Base-by-base conservation (phyloP, 1,139 yeast species). In the Pichia sp. region DNA sequence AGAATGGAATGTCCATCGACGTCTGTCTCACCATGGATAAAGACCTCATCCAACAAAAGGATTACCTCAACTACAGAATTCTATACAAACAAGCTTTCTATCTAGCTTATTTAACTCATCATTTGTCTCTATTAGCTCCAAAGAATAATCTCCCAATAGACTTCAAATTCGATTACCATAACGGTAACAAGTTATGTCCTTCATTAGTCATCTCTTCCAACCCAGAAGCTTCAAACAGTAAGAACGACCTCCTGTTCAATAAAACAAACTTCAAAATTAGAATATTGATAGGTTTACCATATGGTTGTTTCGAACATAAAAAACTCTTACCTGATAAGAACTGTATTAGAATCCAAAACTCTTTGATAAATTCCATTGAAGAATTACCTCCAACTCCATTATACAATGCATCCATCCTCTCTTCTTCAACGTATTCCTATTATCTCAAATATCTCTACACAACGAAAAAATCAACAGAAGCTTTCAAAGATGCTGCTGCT, bases 41-140 rank as follows among this genome's bases (percentile, higher is more conserved):
- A 44, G 69, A 70, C 24, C 62, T 87, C 43, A 84, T 93, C 61
- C 93, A 85, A 61, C 83, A 85, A 44, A 93, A 94, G 67, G 99
- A 93, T 65, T 89, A 84, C 62, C 72, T 91, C 57, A 93, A 93
- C 67, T 90, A 87, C 68, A 76, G 98, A 61, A 93, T 95, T 39
- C 72, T 89, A 49, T 90, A 91, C 68, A 93, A 93, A 67, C 77
- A 96, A 55, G 83, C 97, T 4, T 93, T 87, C 57, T 93, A 90
- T 61, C 60, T 90, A 51, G 91, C 96, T 8, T 84, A 83, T 61
- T 63, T 91, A 54, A 84, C 93, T 0, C 83, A 83, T 52, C 74
- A 79, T 52, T 70, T 89, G 55, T 74, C 79, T 40, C 67, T 76
- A 0, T 67, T 78, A 40, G 70, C 85, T 15, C 76, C 77, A 51